These are phyloP conservation scores for Peronospora destructor DNA, from an alignment of 352 stramenopile species.

Conservation along the genomic window DNA sequence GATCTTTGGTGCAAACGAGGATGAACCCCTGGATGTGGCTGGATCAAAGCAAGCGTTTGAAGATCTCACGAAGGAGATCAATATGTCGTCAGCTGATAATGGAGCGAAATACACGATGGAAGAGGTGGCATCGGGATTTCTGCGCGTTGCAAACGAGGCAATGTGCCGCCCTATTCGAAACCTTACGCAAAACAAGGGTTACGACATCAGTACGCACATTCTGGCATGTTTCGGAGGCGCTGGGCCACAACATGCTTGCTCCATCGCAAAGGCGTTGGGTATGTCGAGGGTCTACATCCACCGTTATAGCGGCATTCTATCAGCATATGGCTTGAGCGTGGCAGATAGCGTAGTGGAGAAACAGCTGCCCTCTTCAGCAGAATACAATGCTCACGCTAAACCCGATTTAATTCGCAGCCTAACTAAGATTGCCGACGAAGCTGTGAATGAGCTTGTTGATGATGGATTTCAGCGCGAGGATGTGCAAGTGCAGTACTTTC, in stretches of 20 bases:
- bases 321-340: slow-evolving; percentile 94
- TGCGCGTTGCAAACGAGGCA: slow-evolving; percentile 97
- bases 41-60: slow-evolving; percentile 90
- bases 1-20: slow-evolving; percentile 97
- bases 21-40: slow-evolving; percentile 94
- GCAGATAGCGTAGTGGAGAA: slow-evolving; percentile 96
- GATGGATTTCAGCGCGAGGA: slow-evolving; percentile 85
- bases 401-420: slow-evolving; percentile 38
- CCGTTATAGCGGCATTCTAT: slow-evolving; percentile 97
- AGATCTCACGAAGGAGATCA: slow-evolving; percentile 84
- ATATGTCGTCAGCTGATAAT: slow-evolving; percentile 51
- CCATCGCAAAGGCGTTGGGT: slow-evolving; percentile 92
- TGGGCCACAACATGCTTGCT: slow-evolving; percentile 96
- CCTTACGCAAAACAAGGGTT: slow-evolving; percentile 97
- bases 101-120: slow-evolving; percentile 76
- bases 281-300: slow-evolving; percentile 98
- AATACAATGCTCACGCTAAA: slow-evolving; percentile 57
- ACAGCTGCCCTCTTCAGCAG: slow-evolving; percentile 83
- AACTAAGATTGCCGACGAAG: slow-evolving; percentile 48
- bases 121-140: slow-evolving; percentile 96
- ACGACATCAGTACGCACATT: slow-evolving; percentile 94
- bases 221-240: slow-evolving; percentile 98
- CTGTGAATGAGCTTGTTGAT: slow-evolving; percentile 60
- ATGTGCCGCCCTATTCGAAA: slow-evolving; percentile 99
- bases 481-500: slow-evolving; percentile 91